Base-by-base conservation (phyloP, 371 early-diverging fungal genomes). In the Rhizopus delemar region DNA sequence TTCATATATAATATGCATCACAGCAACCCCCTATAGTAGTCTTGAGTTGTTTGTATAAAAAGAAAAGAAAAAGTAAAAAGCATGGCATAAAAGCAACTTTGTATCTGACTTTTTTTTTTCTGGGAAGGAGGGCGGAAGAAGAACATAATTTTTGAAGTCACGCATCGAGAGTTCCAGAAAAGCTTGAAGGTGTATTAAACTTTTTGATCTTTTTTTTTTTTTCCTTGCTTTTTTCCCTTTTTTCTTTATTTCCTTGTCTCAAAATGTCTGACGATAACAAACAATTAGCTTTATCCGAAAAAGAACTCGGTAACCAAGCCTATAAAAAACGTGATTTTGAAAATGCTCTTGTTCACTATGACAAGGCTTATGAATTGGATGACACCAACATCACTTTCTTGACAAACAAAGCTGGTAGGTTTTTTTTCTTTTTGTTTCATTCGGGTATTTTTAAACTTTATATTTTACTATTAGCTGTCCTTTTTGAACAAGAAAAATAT, bases 241-340 rank as follows among this genome's bases (percentile, higher is more conserved):
- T 32, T 49, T 66, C 9, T 28, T 15, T 9, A 55, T 13, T 29
- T 22, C 22, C 22, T 22, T 22, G 22, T 22, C 22, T 2, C 22
- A 68, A 41, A 50, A 80, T 80, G 81, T 69, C 81, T 59, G 77
- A 77, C 65, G 77, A 77, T 63, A 68, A 69, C 49, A 93, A 91
- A 78, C 83, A 90, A 56, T 87, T 90, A 69, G 90, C 90, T 11
- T 66, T 86, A 46, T 80, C 85, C 60, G 89, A 89, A 73, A 98
- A 99, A 86, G 91, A 93, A 43, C 78, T 89, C 54, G 99, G 97
- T 51, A 97, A 96, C 76, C 82, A 80, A 16, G 84, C 86, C 39
- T 99, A 97, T 83, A 99, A 98, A 85, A 90, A 94, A 71, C 86
- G 92, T 54, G 73, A 93, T 49, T 97, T 98, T 74, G 93, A 92